A percentile compares a stretch with the other conserved stretches of the same genome.
These are phyloP conservation scores for Excoecaria agallocha DNA, from an alignment of 345 rosid genomes.

Conservation along the genomic window DNA sequence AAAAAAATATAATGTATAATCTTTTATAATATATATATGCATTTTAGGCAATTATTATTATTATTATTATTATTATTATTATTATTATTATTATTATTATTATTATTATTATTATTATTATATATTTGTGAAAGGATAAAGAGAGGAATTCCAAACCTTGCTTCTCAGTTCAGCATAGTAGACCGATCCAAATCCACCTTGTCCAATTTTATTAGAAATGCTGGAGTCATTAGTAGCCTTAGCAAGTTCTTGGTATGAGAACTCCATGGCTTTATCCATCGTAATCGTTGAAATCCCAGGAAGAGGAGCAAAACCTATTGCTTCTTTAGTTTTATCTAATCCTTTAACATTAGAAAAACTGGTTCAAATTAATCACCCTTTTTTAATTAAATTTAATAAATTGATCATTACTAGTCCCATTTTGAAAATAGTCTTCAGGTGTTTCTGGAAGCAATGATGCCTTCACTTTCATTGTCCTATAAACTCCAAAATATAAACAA, in stretches of 20 bases:
- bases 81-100: no score
- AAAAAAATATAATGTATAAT: no score
- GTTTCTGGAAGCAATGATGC: slow-evolving; percentile 24
- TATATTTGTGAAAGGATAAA: background rate
- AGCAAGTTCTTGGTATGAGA: slow-evolving; percentile 87
- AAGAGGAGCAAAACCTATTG: slow-evolving; percentile 24
- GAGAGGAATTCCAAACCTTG: slow-evolving; percentile 49
- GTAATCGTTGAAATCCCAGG: slow-evolving; percentile 55
- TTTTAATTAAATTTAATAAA: background rate
- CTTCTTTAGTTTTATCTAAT: slow-evolving; percentile 23
- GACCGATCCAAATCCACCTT: slow-evolving; percentile 91
- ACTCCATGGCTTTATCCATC: slow-evolving; percentile 82
- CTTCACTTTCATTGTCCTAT: slow-evolving; percentile 27
- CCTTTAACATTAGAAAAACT: background rate
- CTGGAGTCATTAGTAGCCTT: slow-evolving; percentile 79
- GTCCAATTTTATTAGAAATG: slow-evolving; percentile 77
- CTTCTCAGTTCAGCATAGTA: slow-evolving; percentile 92
- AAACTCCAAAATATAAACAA: slow-evolving; percentile 23
- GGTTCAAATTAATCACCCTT: background rate
- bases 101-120: no score
- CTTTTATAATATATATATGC: no score
- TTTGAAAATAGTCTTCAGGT: slow-evolving; percentile 21
- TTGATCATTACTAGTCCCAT: slow-evolving; percentile 18
- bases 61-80: no score
- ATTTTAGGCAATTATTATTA: no score